Base-by-base conservation (phyloP, 83 land plant species). In the Picea abies region DNA sequence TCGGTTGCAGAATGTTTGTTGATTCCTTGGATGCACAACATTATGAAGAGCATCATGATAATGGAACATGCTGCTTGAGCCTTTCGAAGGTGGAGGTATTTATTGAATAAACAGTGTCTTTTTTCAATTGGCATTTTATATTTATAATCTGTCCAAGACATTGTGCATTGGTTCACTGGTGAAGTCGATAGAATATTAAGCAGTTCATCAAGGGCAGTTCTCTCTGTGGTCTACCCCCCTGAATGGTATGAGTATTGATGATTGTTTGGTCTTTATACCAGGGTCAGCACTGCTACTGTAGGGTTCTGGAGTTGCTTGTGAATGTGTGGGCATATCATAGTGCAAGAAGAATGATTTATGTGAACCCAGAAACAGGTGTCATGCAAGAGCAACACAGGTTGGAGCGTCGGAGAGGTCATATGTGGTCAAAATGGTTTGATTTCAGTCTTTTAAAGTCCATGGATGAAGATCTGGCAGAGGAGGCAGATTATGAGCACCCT, bases 281-380 rank as follows among this genome's bases (percentile, higher is more conserved):
- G 99, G 95, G 90, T 81, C 89, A 88, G 82, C 94, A 94, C 56
- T 97, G 98, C 86, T 97, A 97, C 79, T 96, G 99, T 39, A 91
- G 96, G 25, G 81, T 97, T 79, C 90, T 97, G 47, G 97, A 97
- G 88, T 86, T 93, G 12, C 94, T 97, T n/a, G 85, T 97, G 32
- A 97, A 97, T 81, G 91, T 97, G 29, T 96, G 99, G 99, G 97
- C 97, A 35, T 97, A 95, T 86, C 98, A 97, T 76, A 91, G 98
- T 86, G 97, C 92, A 17, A 84, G 96, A 68, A 89, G 88, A 56
- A 92, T 97, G 91, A 80, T 95, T 26, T 92, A 92, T 80, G 88
- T 97, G 69, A 83, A 97, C 84, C 97, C 96, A 10, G 86, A 82
- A 60, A 92, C 94, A 20, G 99, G 99, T 25, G 58, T 75, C 0